Conservation (phyloP, 2,329 filamentous ascomycete genomes). For the Scorias spongiosa region DNA sequence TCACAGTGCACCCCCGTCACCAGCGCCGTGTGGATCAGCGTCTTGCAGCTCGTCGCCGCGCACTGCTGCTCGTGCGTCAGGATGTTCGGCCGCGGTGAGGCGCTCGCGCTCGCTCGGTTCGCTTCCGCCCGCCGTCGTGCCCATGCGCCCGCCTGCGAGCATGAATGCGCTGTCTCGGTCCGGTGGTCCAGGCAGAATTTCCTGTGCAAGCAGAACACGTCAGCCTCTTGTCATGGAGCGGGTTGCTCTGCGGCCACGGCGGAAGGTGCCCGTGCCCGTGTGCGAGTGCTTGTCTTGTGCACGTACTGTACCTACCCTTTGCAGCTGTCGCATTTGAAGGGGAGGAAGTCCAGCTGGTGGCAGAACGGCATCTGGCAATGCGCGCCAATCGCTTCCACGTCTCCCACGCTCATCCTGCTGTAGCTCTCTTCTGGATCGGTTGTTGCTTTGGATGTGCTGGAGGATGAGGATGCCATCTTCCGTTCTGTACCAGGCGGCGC, state of each 20-base stretch:
- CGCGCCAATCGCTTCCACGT: conserved; percentile 71
- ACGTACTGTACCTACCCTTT: conserved; percentile 28
- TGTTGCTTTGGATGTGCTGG: conserved; percentile 23
- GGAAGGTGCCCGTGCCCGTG: too few species aligned
- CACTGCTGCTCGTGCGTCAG: conserved; percentile 53
- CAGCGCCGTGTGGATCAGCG: conserved; percentile 52
- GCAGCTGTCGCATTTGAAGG: conserved; percentile 87
- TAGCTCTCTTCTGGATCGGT: conserved; percentile 32
- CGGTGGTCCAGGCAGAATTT: conserved; percentile 85
- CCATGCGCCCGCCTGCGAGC: conserved; percentile 46
- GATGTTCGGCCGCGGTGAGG: conserved; percentile 37
- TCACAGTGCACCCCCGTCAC: conserved; percentile 56
- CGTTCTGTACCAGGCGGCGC: not conserved
- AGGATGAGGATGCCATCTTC: conserved; percentile 29
- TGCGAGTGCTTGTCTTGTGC: too few species aligned
- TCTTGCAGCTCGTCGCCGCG: conserved; percentile 51
- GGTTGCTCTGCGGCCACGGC: too few species aligned
- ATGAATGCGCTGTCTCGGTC: conserved; percentile 65
- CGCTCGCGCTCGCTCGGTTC: conserved; percentile 14
- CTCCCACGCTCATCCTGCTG: conserved; percentile 58
- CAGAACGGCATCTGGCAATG: conserved; percentile 90
- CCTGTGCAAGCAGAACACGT: conserved; percentile 2
- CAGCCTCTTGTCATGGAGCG: too few species aligned
- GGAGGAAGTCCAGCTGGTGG: conserved; percentile 89
- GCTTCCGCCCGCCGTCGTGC: conserved; percentile 32